These are phyloP conservation scores for Ephemerocybe angulata DNA, from an alignment of 768 basidiomycete species.

Conservation along the genomic window DNA sequence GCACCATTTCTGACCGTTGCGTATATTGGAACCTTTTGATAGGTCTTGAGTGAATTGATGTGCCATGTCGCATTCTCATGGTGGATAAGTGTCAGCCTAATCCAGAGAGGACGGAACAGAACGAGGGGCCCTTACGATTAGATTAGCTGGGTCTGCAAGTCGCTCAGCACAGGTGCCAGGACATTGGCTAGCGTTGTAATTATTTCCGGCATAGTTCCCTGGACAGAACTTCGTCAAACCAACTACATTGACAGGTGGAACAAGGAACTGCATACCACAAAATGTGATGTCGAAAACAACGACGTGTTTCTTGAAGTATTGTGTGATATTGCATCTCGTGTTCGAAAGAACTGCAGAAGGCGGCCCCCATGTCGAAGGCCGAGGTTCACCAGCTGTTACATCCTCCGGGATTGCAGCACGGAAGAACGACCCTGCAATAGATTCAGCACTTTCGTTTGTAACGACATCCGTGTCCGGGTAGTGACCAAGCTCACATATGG, in stretches of 20 bases:
- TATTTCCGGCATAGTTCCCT: constrained; percentile 20
- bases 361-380: constrained; percentile 65
- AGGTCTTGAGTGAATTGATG: constrained; percentile 79
- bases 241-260: too few relatives aligned
- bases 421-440: constrained; percentile 88
- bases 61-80: constrained; percentile 78
- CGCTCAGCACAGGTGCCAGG: constrained; percentile 43
- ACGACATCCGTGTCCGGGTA: too few relatives aligned
- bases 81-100: neutral
- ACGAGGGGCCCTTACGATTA: constrained; percentile 44
- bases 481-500: too few relatives aligned
- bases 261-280: too few relatives aligned
- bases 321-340: constrained; percentile 51
- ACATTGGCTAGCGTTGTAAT: constrained; percentile 48
- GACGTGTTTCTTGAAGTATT: constrained; percentile 64
- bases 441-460: too few relatives aligned
- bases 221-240: too few relatives aligned
- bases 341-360: constrained; percentile 65
- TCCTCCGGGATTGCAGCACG: constrained; percentile 72
- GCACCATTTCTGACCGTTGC: neutral
- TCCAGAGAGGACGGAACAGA: neutral
- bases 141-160: constrained; percentile 23
- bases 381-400: constrained; percentile 55
- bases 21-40: constrained; percentile 43
- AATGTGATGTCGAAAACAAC: constrained; percentile 79